Evolutionary conservation across 2,329 filamentous ascomycete species (phyloP).

Genomic region (Ilyonectria sp.): DNA sequence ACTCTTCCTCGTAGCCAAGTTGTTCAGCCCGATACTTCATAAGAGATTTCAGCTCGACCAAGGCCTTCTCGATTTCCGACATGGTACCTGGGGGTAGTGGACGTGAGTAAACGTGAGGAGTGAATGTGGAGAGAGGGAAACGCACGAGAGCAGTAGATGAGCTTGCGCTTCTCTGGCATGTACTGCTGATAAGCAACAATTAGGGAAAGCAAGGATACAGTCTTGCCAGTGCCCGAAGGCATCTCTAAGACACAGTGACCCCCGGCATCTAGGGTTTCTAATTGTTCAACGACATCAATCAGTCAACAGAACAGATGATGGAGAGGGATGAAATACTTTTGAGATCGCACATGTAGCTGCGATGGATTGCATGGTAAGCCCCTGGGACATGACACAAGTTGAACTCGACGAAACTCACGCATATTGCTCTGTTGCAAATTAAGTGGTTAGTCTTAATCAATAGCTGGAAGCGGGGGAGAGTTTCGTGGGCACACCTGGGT

Average conservation of each 20-base stretch:
- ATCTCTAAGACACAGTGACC: conserved; percentile 98
- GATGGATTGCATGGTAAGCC: conserved; percentile 20
- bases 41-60: conserved; percentile 89
- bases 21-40: conserved; percentile 96
- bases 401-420: conserved; percentile 55
- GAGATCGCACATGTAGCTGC: conserved; percentile 71
- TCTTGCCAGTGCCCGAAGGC: conserved; percentile 99
- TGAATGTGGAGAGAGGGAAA: conserved; percentile 9
- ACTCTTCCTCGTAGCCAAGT: conserved; percentile 93
- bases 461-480: neutral
- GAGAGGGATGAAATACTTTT: conserved; percentile 60
- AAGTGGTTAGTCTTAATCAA: conserved; percentile 30
- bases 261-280: conserved; percentile 88
- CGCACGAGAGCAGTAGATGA: conserved; percentile 96
- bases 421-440: conserved; percentile 65
- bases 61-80: conserved; percentile 98
- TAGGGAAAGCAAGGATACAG: conserved; percentile 92
- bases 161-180: conserved; percentile 92
- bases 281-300: neutral
- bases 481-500: conserved; percentile 61
- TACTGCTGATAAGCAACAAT: conserved; percentile 98
- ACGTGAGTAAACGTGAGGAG: conserved; percentile 22
- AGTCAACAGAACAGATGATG: conserved; percentile 1
- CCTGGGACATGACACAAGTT: neutral
- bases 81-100: conserved; percentile 76